Conservation (phyloP, 345 rosid species). For the Boechera stricta region DNA sequence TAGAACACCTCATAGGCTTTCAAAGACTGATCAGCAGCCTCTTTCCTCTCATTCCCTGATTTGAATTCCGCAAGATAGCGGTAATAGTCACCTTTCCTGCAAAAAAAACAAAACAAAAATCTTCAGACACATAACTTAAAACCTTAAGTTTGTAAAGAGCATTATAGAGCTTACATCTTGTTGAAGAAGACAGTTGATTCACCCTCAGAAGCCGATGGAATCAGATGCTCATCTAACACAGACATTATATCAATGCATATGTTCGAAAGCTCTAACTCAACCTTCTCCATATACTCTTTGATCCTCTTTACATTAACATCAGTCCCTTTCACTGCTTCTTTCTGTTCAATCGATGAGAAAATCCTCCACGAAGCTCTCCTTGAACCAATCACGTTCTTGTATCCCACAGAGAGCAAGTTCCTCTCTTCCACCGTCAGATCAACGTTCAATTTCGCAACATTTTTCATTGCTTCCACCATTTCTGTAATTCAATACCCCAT, state of each 20-base stretch:
- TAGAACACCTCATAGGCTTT: slow-evolving; percentile 67
- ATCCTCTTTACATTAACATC: slow-evolving; percentile 60
- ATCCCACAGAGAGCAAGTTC: slow-evolving; percentile 62
- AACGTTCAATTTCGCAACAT: slow-evolving; percentile 56
- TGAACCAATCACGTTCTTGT: slow-evolving; percentile 64
- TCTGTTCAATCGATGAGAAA: slow-evolving; percentile 59
- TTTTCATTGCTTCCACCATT: slow-evolving; percentile 64
- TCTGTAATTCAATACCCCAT: slow-evolving; percentile 42
- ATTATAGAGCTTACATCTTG: slow-evolving; percentile 58
- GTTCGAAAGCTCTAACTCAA: slow-evolving; percentile 59
- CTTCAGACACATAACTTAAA: slow-evolving; percentile 12
- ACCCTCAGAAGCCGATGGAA: slow-evolving; percentile 61
- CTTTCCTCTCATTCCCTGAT: slow-evolving; percentile 58
- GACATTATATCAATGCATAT: slow-evolving; percentile 65
- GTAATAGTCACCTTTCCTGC: slow-evolving; percentile 81
- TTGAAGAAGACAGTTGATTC: slow-evolving; percentile 73
- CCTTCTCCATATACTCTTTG: slow-evolving; percentile 63
- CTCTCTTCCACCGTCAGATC: slow-evolving; percentile 65
- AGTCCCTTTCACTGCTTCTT: slow-evolving; percentile 62
- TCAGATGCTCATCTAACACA: slow-evolving; percentile 68
- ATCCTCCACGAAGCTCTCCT: slow-evolving; percentile 71
- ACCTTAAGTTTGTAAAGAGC: slow-evolving; percentile 4
- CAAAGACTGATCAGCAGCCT: slow-evolving; percentile 66
- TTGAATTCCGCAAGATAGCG: slow-evolving; percentile 70
- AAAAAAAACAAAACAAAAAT: slow-evolving; percentile 14